These are phyloP conservation scores for Coniochaeta sp. DNA, from an alignment of 2,329 filamentous ascomycete species.

Conservation along the genomic window DNA sequence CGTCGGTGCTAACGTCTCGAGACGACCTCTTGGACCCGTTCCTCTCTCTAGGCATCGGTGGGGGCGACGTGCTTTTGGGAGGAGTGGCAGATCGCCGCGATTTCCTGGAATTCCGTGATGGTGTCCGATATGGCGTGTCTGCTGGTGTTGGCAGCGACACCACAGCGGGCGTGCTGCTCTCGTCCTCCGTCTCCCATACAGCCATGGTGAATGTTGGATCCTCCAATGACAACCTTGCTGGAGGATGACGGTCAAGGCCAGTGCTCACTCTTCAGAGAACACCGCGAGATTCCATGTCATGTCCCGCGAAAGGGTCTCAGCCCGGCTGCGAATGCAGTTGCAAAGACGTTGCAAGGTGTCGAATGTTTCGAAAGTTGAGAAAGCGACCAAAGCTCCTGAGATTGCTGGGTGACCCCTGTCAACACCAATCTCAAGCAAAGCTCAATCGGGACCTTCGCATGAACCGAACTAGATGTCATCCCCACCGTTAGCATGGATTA, in stretches of 20 bases:
- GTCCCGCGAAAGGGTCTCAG: neutral
- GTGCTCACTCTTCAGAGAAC: neutral
- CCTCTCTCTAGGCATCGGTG: conserved; percentile 36
- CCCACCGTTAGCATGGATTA: neutral
- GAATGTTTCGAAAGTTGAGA: conserved; percentile 1
- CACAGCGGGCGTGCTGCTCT: conserved; percentile 47
- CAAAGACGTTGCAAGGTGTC: neutral
- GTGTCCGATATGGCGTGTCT: conserved; percentile 65
- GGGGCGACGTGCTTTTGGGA: conserved; percentile 54
- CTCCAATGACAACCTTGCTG: neutral
- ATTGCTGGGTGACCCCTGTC: conserved; percentile 1
- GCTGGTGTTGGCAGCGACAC: conserved; percentile 62
- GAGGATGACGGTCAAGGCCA: neutral
- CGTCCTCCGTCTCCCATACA: conserved; percentile 57
- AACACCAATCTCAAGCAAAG: neutral
- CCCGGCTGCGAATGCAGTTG: neutral
- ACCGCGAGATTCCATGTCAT: neutral
- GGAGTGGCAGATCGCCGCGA: conserved; percentile 54
- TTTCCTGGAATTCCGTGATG: conserved; percentile 54
- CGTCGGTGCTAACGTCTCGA: conserved; percentile 55
- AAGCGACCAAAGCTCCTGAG: neutral
- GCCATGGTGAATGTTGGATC: conserved; percentile 33
- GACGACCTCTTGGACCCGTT: conserved; percentile 41
- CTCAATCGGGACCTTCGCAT: neutral
- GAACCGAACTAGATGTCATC: neutral